Evolutionary conservation across 352 stramenopile genomes (phyloP), one percentile per base, ranked within the genome.

Genomic region (Poterioochromonas sp.): DNA sequence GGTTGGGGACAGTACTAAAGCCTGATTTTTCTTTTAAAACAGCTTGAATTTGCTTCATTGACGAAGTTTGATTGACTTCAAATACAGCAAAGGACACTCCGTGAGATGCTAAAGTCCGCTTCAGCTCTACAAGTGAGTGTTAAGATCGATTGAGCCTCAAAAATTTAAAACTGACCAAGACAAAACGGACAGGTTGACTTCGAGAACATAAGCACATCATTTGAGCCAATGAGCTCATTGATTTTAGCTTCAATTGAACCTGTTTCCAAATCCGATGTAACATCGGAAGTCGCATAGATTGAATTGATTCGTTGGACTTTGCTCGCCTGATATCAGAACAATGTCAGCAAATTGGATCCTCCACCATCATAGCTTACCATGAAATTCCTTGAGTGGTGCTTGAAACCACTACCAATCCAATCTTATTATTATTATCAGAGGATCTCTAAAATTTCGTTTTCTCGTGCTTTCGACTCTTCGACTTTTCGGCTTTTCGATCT

Each of bases 101-200:
- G 20, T 47, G 26, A 29, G 62, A 47, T 1, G 26, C 39, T 29
- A 71, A 71, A 29, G 62, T 71, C 26, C 62, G 11, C 32, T 71
- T 71, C 62, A 71, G 41, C 41, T 71, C 62, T 53, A 20, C 20
- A 20, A 20, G 44, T 53, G 8, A 53, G 44, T 53, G 8, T 20
- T 20, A 53, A 53, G 20, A 53, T 8, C 8, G 20, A 53, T 20
- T 20, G 20, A 53, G 20, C 44, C 20, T 8, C 44, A 53, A 53
- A 8, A 53, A 20, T 8, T 53, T 53, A 53, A 53, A 8, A 53
- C 44, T 20, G 12, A n/a, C 29, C 53, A 74, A 54, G 11, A 37
- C 65, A 74, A 37, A 74, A 74, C 1, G 65, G 65, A 54, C 65
- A 74, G 1, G 65, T 74, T 26, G 65, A 35, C n/a, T 74, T 74